Percentiles rank a stretch among this genome's conserved stretches.
These are phyloP conservation scores for Termitomyces sp. DNA, from an alignment of 768 basidiomycete species.

Conservation along the genomic window DNA sequence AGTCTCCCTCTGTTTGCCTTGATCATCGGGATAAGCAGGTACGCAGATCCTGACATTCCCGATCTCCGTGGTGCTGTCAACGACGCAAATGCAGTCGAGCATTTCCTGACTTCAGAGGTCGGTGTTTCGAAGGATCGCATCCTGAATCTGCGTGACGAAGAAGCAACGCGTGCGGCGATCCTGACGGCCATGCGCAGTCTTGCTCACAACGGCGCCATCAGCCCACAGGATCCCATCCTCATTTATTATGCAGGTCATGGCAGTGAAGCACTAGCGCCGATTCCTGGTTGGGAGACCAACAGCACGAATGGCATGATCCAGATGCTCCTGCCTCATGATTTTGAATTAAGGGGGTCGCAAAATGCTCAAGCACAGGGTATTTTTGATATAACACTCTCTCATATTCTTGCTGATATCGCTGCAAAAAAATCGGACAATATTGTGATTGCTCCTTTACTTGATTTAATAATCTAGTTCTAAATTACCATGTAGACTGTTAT, in stretches of 20 bases:
- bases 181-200: not conserved
- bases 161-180: not conserved
- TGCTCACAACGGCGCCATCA: not conserved
- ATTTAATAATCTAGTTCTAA: too few relatives aligned
- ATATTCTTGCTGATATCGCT: not conserved
- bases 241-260: conserved; percentile 12
- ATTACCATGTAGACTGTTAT: conserved; percentile 4
- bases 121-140: not conserved
- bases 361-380: not conserved
- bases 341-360: not conserved
- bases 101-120: not conserved
- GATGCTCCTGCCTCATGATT: conserved; percentile 7
- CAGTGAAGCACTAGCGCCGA: not conserved
- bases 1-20: not conserved
- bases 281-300: not conserved
- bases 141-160: not conserved
- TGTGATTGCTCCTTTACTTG: not conserved
- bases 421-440: conserved; percentile 8
- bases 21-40: conserved; percentile 10
- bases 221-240: conserved; percentile 5
- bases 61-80: not conserved
- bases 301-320: not conserved
- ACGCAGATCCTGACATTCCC: not conserved
- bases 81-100: conserved; percentile 3
- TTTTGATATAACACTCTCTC: not conserved